These are phyloP conservation scores for Urostyla sp. DNA, from an alignment of 73 alveolate species.

Conservation along the genomic window DNA sequence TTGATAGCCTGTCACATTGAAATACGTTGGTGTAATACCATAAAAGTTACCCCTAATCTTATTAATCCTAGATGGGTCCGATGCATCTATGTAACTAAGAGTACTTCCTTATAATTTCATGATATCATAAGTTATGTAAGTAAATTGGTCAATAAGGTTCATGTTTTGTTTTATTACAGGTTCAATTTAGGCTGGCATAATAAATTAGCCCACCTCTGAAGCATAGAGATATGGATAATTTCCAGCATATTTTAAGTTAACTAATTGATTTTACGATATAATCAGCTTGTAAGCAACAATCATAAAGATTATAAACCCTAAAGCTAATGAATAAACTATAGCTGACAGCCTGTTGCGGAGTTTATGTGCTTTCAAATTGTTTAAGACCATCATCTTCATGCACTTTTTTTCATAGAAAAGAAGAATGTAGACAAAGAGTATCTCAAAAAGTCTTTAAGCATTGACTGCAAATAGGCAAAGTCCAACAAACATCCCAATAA, in stretches of 20 bases:
- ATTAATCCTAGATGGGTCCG: neutral
- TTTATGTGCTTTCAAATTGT: conserved; percentile 93
- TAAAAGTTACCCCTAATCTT: neutral
- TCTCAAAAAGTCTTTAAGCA: conserved; percentile 83
- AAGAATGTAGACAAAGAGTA: conserved; percentile 70
- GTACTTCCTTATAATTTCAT: neutral
- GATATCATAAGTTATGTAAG: conserved; percentile 18
- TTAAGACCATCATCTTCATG: conserved; percentile 82
- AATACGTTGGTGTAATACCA: conserved; percentile 72
- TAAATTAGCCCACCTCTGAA: neutral
- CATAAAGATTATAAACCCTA: conserved; percentile 91
- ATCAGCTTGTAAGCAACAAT: conserved; percentile 75
- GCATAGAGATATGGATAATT: conserved; percentile 1
- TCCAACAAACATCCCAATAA: conserved; percentile 93
- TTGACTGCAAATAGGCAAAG: conserved; percentile 86
- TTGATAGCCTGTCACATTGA: conserved; percentile 36
- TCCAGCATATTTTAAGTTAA: conserved; percentile 48
- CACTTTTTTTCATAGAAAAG: conserved; percentile 83
- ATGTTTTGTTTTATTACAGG: neutral
- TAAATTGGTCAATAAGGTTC: conserved; percentile 11
- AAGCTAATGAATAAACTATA: conserved; percentile 88
- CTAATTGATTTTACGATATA: conserved; percentile 12
- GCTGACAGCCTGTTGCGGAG: conserved; percentile 91
- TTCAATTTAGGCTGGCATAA: conserved; percentile 14
- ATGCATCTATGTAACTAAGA: neutral